These are phyloP conservation scores for Xylaria sp. DNA, from an alignment of 2,329 filamentous ascomycete species.

Conservation along the genomic window DNA sequence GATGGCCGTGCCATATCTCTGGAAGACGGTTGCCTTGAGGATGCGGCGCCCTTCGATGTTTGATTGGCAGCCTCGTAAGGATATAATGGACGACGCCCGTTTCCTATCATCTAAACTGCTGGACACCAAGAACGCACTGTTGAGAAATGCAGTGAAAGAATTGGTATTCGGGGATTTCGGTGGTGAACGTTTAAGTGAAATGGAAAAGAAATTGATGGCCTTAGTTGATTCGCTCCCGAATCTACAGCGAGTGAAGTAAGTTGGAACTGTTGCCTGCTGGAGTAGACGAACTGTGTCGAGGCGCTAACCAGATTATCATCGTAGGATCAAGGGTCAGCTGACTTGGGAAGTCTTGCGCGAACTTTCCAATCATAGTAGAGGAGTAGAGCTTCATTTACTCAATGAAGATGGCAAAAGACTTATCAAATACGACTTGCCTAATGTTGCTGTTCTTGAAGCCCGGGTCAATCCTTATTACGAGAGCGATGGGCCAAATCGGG, in stretches of 20 bases:
- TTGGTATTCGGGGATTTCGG: slow-evolving; percentile 22
- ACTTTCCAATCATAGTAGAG: slow-evolving; percentile 1
- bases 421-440: slow-evolving; percentile 8
- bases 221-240: slow-evolving; percentile 28
- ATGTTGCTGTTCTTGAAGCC: slow-evolving; percentile 13
- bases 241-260: slow-evolving; percentile 24
- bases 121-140: slow-evolving; percentile 1
- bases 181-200: not conserved
- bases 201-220: slow-evolving; percentile 19
- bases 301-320: slow-evolving; percentile 1
- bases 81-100: not conserved
- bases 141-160: slow-evolving; percentile 27
- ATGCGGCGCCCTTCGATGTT: not conserved
- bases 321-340: slow-evolving; percentile 10
- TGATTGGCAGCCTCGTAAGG: not conserved
- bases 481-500: slow-evolving; percentile 3
- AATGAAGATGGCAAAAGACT: slow-evolving; percentile 16
- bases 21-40: slow-evolving; percentile 14
- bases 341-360: slow-evolving; percentile 2
- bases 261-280: not conserved
- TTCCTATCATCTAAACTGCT: slow-evolving; percentile 10
- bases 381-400: slow-evolving; percentile 24
- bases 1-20: slow-evolving; percentile 29
- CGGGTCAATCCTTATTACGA: not conserved
- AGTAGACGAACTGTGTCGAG: not conserved